phyloP scores from a whole-genome alignment of 805 yeast genomes.

The Candida vaughaniae region DNA sequence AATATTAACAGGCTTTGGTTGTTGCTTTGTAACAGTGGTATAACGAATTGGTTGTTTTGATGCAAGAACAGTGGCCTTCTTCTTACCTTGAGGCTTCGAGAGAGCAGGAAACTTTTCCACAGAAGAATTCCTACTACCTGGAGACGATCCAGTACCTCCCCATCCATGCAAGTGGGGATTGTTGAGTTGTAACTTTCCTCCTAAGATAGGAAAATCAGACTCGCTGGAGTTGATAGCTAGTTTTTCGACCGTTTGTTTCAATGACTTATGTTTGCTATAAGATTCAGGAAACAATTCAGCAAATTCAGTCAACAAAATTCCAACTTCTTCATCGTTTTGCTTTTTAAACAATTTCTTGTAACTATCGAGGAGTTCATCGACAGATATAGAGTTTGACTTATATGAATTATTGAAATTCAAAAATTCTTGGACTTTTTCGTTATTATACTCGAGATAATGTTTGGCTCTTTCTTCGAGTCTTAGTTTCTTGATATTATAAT shows the following conservation, averaged over 20 bases:
- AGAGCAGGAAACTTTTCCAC: conserved; percentile 36
- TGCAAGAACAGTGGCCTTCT: conserved; percentile 10
- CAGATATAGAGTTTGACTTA: conserved; percentile 45
- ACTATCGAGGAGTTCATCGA: conserved; percentile 44
- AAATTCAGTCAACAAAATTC: conserved; percentile 59
- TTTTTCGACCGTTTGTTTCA: conserved; percentile 7
- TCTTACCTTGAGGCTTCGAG: conserved; percentile 22
- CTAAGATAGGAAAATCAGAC: conserved; percentile 49
- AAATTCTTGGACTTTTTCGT: conserved; percentile 48
- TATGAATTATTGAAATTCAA: conserved; percentile 47
- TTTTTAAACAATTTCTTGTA: conserved; percentile 32
- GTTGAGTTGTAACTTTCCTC: conserved; percentile 16
- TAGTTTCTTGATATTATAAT: conserved; percentile 49
- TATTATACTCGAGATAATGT: conserved; percentile 64
- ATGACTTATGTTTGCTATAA: conserved; percentile 15
- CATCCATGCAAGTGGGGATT: conserved; percentile 22
- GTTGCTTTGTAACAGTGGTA: conserved; percentile 26
- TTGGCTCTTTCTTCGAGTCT: conserved; percentile 84
- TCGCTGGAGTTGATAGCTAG: conserved; percentile 16
- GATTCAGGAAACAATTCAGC: conserved; percentile 52
- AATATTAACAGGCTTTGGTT: conserved; percentile 10
- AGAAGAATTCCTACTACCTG: conserved; percentile 12
- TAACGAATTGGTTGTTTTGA: conserved; percentile 32
- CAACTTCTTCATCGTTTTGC: conserved; percentile 46
- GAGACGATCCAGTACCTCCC: conserved; percentile 16